A percentile compares a stretch with the other conserved stretches of the same genome.
These are phyloP conservation scores for Tripterygium wilfordii DNA, from an alignment of 177 flowering plant species.

Conservation along the genomic window DNA sequence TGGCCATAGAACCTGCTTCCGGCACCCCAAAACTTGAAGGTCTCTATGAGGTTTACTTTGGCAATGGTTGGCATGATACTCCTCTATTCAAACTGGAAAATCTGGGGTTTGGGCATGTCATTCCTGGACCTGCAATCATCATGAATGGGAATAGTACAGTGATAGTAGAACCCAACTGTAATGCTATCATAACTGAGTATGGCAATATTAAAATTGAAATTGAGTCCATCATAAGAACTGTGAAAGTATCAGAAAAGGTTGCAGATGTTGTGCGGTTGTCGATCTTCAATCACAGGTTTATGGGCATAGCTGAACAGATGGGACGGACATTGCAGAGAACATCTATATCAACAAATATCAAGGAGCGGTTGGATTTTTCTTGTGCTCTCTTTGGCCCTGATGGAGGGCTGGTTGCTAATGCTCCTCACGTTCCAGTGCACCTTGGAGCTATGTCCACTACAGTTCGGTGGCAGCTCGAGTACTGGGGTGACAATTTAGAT, in stretches of 20 bases:
- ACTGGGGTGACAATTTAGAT: conserved; percentile 73
- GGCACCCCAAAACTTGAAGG: conserved; percentile 45
- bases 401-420: conserved; percentile 97
- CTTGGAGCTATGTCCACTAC: conserved; percentile 99
- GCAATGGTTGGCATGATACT: conserved; percentile 67
- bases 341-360: conserved; percentile 95
- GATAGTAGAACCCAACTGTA: conserved; percentile 84
- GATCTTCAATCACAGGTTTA: conserved; percentile 91
- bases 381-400: conserved; percentile 96
- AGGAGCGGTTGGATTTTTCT: conserved; percentile 93
- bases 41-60: conserved; percentile 63
- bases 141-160: conserved; percentile 99
- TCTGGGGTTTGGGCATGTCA: conserved; percentile 59
- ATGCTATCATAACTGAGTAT: conserved; percentile 66
- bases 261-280: conserved; percentile 97
- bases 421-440: conserved; percentile 98
- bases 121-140: conserved; percentile 80
- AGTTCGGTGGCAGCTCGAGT: conserved; percentile 77
- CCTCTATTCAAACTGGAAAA: conserved; percentile 84
- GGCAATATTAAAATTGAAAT: conserved; percentile 88
- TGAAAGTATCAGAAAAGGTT: conserved; percentile 50
- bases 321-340: conserved; percentile 95
- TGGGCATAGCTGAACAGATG: conserved; percentile 99
- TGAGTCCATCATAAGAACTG: conserved; percentile 30
- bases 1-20: conserved; percentile 28